A percentile compares a stretch with the other conserved stretches of the same genome.
These are phyloP conservation scores for Lenwebbia sp. DNA, from an alignment of 345 rosid species.

Conservation along the genomic window DNA sequence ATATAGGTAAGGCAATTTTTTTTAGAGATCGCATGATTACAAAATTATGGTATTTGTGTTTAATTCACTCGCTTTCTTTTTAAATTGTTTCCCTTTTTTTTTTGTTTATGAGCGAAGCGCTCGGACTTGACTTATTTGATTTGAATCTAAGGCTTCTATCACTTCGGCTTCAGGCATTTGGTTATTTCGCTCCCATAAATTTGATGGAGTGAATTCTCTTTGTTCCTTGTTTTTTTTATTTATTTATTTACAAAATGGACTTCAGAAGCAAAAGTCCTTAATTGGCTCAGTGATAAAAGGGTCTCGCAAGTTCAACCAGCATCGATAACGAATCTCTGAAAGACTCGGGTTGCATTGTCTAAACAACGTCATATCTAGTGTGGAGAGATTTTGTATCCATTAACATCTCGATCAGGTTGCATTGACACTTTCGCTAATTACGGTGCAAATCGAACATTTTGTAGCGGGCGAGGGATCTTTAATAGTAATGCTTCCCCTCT, in stretches of 20 bases:
- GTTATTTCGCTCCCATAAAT: background rate
- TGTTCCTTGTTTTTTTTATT: too few relatives aligned
- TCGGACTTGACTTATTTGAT: background rate
- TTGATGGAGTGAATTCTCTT: background rate
- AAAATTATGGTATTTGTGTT: background rate
- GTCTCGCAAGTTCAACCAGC: background rate
- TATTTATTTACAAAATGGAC: too few relatives aligned
- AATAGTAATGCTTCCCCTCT: background rate
- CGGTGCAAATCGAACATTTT: accelerated
- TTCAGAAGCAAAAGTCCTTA: background rate
- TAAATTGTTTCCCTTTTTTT: background rate
- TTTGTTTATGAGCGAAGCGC: too few relatives aligned
- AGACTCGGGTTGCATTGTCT: too few relatives aligned
- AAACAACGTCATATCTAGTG: background rate
- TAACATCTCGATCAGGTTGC: accelerated
- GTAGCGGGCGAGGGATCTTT: accelerated
- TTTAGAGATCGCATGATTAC: background rate
- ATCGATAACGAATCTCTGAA: background rate
- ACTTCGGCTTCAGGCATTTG: background rate
- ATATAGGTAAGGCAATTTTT: background rate
- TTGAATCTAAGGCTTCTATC: background rate
- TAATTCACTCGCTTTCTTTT: background rate
- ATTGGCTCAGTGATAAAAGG: background rate
- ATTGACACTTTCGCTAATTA: background rate
- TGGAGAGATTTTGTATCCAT: background rate